phyloP scores from a whole-genome alignment of 2,329 filamentous ascomycete species.

The Scortechinia acanthostroma region DNA sequence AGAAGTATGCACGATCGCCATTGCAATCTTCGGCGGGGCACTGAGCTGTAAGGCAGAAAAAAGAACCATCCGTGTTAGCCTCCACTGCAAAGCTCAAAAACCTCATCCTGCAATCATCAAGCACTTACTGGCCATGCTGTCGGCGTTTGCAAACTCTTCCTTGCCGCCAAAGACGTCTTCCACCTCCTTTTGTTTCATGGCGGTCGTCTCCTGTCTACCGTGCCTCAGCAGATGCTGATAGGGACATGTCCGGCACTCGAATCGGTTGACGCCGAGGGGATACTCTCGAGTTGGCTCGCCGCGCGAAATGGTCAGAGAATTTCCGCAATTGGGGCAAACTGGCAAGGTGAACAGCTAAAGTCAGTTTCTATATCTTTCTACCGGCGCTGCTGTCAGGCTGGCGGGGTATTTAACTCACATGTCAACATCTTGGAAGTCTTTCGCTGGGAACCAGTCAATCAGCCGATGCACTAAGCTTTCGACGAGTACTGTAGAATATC shows the following conservation, averaged over 20 bases:
- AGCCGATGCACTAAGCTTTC: too few species aligned
- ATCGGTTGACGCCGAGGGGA: conserved; percentile 41
- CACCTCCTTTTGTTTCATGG: conserved; percentile 54
- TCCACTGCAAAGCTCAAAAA: conserved; percentile 1
- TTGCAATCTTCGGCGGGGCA: conserved; percentile 52
- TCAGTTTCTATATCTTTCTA: too few species aligned
- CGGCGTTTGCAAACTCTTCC: conserved; percentile 52
- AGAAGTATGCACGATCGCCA: conserved; percentile 53
- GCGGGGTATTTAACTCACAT: too few species aligned
- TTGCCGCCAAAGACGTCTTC: conserved; percentile 56
- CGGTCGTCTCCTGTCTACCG: conserved; percentile 50
- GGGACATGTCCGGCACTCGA: conserved; percentile 59
- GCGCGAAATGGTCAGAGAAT: conserved; percentile 34
- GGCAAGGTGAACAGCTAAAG: too few species aligned
- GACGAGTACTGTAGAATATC: too few species aligned
- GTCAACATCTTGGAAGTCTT: too few species aligned
- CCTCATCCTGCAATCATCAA: background rate
- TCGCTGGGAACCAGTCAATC: too few species aligned
- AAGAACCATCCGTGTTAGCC: background rate
- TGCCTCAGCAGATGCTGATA: conserved; percentile 52
- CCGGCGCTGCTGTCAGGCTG: too few species aligned
- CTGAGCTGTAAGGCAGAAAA: conserved; percentile 41
- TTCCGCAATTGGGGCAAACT: conserved; percentile 40
- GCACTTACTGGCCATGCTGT: conserved; percentile 43
- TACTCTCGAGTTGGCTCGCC: conserved; percentile 21